phyloP scores from a whole-genome alignment of 2,329 filamentous ascomycete genomes.

The Fusarium begoniae region DNA sequence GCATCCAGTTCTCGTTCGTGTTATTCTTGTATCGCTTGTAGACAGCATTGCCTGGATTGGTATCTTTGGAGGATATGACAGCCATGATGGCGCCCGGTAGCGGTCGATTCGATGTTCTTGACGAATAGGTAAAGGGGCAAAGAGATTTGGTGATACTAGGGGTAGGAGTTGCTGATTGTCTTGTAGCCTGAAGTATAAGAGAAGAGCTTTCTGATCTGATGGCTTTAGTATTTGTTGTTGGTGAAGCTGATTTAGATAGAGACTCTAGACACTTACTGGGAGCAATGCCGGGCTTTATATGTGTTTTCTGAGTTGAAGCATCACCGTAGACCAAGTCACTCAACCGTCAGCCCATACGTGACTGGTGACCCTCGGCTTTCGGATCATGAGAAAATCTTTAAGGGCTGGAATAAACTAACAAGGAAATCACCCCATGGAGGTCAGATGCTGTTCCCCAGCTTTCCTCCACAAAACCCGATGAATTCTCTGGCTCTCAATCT shows the following conservation, averaged over 20 bases:
- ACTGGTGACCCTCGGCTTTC: not conserved
- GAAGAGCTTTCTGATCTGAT: not conserved
- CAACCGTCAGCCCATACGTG: not conserved
- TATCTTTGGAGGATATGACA: not conserved
- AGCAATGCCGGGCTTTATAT: not conserved
- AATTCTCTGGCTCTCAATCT: not conserved
- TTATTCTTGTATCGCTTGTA: conserved; percentile 18
- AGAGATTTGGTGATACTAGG: too few relatives aligned
- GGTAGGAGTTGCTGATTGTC: not conserved
- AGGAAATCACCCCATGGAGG: conserved; percentile 18
- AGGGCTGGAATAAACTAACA: not conserved
- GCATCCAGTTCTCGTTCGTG: conserved; percentile 21
- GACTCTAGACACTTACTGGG: not conserved
- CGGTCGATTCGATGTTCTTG: not conserved
- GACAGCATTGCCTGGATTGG: conserved; percentile 5
- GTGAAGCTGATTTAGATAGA: not conserved
- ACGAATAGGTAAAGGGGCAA: not conserved
- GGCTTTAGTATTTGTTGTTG: too few relatives aligned
- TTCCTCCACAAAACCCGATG: conserved; percentile 9
- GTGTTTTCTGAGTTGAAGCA: not conserved
- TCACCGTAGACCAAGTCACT: not conserved
- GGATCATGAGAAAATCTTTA: not conserved
- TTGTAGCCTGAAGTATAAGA: not conserved
- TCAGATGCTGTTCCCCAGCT: conserved; percentile 15
- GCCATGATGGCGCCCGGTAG: not conserved